Base-by-base conservation (phyloP, 2,329 filamentous ascomycete genomes). In the Mariannaea elegans region DNA sequence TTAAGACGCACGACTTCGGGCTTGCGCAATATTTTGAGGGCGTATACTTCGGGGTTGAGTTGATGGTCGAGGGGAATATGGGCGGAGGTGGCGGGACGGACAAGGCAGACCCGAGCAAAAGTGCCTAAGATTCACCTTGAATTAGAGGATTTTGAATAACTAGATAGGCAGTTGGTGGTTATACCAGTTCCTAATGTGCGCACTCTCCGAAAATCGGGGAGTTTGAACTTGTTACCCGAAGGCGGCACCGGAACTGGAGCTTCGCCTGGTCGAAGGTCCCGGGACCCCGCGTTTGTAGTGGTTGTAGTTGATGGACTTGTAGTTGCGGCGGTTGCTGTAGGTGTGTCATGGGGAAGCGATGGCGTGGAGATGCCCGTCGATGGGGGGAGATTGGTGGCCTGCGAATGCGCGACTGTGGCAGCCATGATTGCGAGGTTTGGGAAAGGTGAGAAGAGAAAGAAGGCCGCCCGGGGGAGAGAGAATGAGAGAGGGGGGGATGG, bases 51-150 rank as follows among this genome's bases (percentile, higher is more conserved):
- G 54, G 79, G 75, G 52, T 80, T 65, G 34, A 69, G 66, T 36
- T 75, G 70, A 38, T 71, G 69, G 32, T 76, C 74, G 48, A 75
- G 68, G n/a, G 73, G 69, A 16, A 66, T 73, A 39, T 76, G 72
- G 39, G 81, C 80, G 65, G 83, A 82, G 39, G 85, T 82, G 41
- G 85, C 83, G 34, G 91, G 84, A 60, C 87, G 87, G 50, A 92
- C 90, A 61, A 94, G 86, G 81, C 90, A 93, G 44, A 95, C 92
- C 65, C 92, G 84, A 65, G 92, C 92, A 80, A 95, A 95, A 12
- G 90, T 93, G 64, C 90, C 90, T 89, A 32, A 55, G 32, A 27
- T 51, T 57, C 32, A 60, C 59, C 55, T 39, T 44, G 38, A 46
- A 34, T 45, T n/a, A 48, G 27, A 19, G 10, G 27, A 5, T n/a